Percentiles rank a stretch among this genome's conserved stretches.
Evolutionary conservation across 1,139 yeast genomes (phyloP).

Genomic region (Hansenula sp.): DNA sequence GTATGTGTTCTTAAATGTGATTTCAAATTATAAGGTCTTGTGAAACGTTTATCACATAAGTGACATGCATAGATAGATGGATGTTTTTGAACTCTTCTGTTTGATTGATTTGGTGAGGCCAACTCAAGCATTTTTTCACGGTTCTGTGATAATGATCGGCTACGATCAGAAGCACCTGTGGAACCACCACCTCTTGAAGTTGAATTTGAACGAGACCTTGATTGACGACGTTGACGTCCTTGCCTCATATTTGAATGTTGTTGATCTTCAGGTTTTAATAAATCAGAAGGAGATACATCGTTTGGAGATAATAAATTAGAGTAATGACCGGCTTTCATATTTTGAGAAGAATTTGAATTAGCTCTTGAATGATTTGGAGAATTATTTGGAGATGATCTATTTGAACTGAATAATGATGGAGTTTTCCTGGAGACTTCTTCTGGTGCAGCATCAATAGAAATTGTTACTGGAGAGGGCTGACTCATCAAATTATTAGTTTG

Average conservation of each 20-base stretch:
- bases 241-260: slow-evolving; percentile 18
- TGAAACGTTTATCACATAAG: slow-evolving; percentile 80
- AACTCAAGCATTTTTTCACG: slow-evolving; percentile 63
- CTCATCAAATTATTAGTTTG: slow-evolving; percentile 2
- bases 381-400: slow-evolving; percentile 18
- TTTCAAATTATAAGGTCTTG: slow-evolving; percentile 88
- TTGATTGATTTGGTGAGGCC: slow-evolving; percentile 46
- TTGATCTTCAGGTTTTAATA: slow-evolving; percentile 15
- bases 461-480: slow-evolving; percentile 12
- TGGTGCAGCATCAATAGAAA: slow-evolving; percentile 17
- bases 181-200: slow-evolving; percentile 14
- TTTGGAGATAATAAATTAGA: slow-evolving; percentile 8
- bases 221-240: slow-evolving; percentile 21
- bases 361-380: slow-evolving; percentile 19
- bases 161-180: slow-evolving; percentile 16
- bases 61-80: slow-evolving; percentile 82
- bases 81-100: slow-evolving; percentile 64
- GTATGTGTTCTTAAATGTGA: slow-evolving; percentile 93
- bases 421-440: slow-evolving; percentile 12
- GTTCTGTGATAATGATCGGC: slow-evolving; percentile 29
- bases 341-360: slow-evolving; percentile 12
- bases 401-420: slow-evolving; percentile 22
- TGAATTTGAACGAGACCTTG: slow-evolving; percentile 17
- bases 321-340: slow-evolving; percentile 17
- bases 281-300: slow-evolving; percentile 3